A percentile compares a stretch with the other conserved stretches of the same genome.
Evolutionary conservation across 208 protist species (phyloP).

Genomic region (Leishmania amazonensis): DNA sequence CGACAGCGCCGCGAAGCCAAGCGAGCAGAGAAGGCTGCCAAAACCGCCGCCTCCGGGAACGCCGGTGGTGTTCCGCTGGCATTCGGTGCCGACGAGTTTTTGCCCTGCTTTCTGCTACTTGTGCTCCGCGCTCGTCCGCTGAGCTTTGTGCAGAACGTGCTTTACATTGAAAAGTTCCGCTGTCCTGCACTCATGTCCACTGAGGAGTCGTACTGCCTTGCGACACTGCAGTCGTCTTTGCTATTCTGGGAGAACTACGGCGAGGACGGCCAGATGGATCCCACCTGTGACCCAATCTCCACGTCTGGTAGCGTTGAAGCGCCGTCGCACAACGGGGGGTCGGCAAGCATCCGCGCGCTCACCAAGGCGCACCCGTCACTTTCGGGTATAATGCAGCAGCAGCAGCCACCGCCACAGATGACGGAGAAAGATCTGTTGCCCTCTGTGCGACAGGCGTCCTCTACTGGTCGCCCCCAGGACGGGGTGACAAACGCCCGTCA

Average conservation of each 20-base stretch:
- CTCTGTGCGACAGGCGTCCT: constrained; percentile 43
- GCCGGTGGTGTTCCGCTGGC: constrained; percentile 15
- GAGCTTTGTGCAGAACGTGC: constrained; percentile 74
- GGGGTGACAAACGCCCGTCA: neutral
- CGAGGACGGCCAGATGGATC: constrained; percentile 30
- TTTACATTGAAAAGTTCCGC: constrained; percentile 72
- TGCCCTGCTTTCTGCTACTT: constrained; percentile 84
- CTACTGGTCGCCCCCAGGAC: constrained; percentile 7
- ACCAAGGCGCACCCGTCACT: neutral
- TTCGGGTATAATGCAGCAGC: neutral
- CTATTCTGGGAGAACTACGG: constrained; percentile 71
- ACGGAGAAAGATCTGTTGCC: constrained; percentile 51
- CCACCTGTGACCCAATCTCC: neutral
- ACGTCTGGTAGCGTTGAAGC: neutral
- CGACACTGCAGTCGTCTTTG: constrained; percentile 58
- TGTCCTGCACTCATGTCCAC: constrained; percentile 32
- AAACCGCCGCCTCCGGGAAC: neutral
- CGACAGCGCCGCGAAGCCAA: constrained; percentile 23
- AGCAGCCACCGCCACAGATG: constrained; percentile 17
- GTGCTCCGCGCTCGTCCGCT: constrained; percentile 69
- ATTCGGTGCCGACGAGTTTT: constrained; percentile 81
- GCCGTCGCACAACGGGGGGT: neutral
- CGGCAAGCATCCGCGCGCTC: neutral
- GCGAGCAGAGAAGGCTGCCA: neutral
- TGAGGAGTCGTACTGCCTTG: constrained; percentile 80